These are phyloP conservation scores for Solanum chilense DNA, from an alignment of 257 asterid genomes.

Conservation along the genomic window DNA sequence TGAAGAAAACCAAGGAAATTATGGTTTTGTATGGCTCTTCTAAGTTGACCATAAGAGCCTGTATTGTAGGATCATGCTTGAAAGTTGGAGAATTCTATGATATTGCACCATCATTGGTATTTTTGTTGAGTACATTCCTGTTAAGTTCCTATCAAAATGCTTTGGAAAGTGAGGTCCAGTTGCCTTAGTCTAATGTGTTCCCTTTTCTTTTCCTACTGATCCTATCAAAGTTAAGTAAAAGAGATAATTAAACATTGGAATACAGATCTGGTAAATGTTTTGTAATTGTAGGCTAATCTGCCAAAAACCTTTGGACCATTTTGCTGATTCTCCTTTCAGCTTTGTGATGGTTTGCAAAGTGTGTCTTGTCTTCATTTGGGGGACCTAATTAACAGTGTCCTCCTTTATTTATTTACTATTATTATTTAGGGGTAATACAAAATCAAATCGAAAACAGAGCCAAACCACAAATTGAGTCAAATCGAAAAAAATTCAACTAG, in stretches of 20 bases:
- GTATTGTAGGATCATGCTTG: neutral
- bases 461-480: no score
- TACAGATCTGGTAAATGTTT: neutral
- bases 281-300: neutral
- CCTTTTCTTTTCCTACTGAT: neutral
- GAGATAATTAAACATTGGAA: neutral
- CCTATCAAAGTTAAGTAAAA: neutral
- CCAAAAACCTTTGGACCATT: neutral
- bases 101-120: neutral
- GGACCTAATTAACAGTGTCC: neutral
- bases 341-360: neutral
- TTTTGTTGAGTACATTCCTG: neutral
- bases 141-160: neutral
- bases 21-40: neutral
- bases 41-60: neutral
- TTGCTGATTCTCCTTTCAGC: neutral
- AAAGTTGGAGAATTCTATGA: neutral
- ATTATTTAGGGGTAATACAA: no score
- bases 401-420: neutral
- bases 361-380: neutral
- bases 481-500: no score
- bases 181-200: neutral
- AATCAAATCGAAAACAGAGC: no score
- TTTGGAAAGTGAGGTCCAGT: neutral
- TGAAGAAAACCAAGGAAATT: neutral